phyloP scores from a whole-genome alignment of 352 stramenopile genomes.

The Saprolegnia parasitica region DNA sequence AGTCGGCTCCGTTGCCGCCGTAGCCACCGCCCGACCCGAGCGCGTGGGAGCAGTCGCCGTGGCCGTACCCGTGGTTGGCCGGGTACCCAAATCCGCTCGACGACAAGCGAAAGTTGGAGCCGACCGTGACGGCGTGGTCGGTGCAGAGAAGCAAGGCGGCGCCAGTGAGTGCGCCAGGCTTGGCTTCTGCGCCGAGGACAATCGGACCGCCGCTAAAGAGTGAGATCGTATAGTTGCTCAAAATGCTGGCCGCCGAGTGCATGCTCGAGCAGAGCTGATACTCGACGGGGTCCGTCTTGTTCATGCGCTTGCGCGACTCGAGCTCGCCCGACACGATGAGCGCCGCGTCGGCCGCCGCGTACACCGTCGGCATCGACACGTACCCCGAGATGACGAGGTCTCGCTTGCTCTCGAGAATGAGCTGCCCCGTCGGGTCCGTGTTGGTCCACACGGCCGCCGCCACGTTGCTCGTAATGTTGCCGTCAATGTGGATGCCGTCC shows the following conservation, averaged over 20 bases:
- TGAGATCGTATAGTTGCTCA: conserved; percentile 61
- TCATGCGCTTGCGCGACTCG: conserved; percentile 37
- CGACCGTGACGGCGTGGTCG: conserved; percentile 44
- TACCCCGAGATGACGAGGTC: conserved; percentile 51
- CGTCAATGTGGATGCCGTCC: conserved; percentile 21
- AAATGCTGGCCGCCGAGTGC: neutral
- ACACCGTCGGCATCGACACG: conserved; percentile 47
- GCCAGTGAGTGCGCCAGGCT: conserved; percentile 34
- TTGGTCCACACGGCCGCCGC: conserved; percentile 9
- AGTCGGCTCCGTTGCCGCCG: conserved; percentile 64
- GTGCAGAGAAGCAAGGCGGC: conserved; percentile 62
- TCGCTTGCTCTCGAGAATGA: conserved; percentile 35
- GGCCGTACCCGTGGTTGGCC: conserved; percentile 59
- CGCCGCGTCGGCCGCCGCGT: conserved; percentile 46
- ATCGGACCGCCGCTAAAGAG: conserved; percentile 52
- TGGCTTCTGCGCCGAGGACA: conserved; percentile 40
- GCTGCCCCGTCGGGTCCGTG: conserved; percentile 10
- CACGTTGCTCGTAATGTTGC: conserved; percentile 23
- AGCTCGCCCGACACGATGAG: conserved; percentile 37
- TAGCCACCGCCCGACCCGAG: conserved; percentile 67
- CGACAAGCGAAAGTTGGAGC: conserved; percentile 40
- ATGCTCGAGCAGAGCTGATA: conserved; percentile 36
- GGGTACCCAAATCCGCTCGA: conserved; percentile 57
- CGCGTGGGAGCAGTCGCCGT: conserved; percentile 49
- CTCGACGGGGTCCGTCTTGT: conserved; percentile 38